phyloP scores from a whole-genome alignment of 768 basidiomycete species.

The Russula virescens region DNA sequence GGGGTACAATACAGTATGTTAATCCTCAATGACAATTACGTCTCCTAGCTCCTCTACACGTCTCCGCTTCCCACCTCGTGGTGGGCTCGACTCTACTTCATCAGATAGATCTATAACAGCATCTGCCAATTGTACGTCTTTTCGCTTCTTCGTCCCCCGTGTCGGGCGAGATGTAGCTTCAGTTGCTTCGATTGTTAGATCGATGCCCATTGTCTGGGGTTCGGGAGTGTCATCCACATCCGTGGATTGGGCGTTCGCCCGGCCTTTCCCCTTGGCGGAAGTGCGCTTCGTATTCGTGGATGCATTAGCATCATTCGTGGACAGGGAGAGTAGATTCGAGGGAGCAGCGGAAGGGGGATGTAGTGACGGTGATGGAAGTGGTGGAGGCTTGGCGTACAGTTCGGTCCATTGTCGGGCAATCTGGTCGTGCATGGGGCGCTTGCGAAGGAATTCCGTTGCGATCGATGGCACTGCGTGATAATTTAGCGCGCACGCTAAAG shows the following conservation, averaged over 20 bases:
- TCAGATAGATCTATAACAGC: constrained; percentile 16
- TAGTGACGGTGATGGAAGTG: neutral
- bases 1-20: neutral
- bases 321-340: neutral
- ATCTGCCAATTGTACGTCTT: constrained; percentile 2
- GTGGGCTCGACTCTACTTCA: constrained; percentile 15
- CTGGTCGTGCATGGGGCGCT: constrained; percentile 36
- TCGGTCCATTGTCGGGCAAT: constrained; percentile 39
- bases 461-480: constrained; percentile 30
- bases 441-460: constrained; percentile 29
- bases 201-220: constrained; percentile 8
- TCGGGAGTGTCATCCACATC: neutral
- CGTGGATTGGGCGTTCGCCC: constrained; percentile 4
- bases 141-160: constrained; percentile 22
- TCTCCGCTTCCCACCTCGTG: constrained; percentile 22
- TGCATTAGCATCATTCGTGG: neutral
- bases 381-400: constrained; percentile 27
- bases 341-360: neutral
- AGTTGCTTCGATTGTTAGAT: constrained; percentile 17
- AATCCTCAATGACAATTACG: constrained; percentile 25
- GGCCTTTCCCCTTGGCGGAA: constrained; percentile 23
- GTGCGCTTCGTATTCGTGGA: neutral
- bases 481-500: neutral
- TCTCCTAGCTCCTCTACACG: constrained; percentile 19
- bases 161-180: constrained; percentile 1